Evolutionary conservation across 176 grass and related monocot genomes (phyloP), one percentile per base, ranked within the genome.

Genomic region (Oryza coarctata): DNA sequence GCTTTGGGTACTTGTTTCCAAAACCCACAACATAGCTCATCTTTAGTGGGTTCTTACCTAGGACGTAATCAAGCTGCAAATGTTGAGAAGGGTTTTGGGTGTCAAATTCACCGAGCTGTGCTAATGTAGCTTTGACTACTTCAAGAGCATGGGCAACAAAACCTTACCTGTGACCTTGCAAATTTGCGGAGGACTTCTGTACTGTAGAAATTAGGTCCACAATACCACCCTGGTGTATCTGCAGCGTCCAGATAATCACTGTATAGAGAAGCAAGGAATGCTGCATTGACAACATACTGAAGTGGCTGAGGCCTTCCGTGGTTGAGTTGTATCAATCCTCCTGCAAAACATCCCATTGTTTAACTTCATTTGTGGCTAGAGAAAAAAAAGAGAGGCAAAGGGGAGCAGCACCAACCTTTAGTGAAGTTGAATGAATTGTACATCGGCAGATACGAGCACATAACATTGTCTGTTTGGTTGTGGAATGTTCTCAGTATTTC

Each of bases 201-300:
- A 33, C 87, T 91, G 71, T 91, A 97, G 88, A 97, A 97, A 89
- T 82, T 89, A 71, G 94, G 94, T 44, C 94, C 94, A 87, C 94
- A 97, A 63, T 93, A 97, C 94, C 94, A 97, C 55, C 94, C 94
- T 68, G 94, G 94, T 64, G 94, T 97, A 81, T 97, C 94, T 35
- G 94, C 91, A 7, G 83, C 74, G 2, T 97, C 94, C 75, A 97
- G 91, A 86, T 97, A 93, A 71, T 97, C 84, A 30, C 78, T 84
- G 44, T 94, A 97, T 75, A 94, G 15, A 76, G 94, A 94, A 69
- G 91, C 94, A 78, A 97, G 94, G 84, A 97, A 97, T 68, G 94
- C 94, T 83, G 94, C 89, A 40, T 97, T 97, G 70, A 97, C 91
- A 22, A 87, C 91, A 33, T 97, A 97, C 81, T 97, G 94, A 81